Evolutionary conservation across 768 basidiomycete species (phyloP), one percentile per base, ranked within the genome.

Genomic region (Peribolospora kevripleyi): DNA sequence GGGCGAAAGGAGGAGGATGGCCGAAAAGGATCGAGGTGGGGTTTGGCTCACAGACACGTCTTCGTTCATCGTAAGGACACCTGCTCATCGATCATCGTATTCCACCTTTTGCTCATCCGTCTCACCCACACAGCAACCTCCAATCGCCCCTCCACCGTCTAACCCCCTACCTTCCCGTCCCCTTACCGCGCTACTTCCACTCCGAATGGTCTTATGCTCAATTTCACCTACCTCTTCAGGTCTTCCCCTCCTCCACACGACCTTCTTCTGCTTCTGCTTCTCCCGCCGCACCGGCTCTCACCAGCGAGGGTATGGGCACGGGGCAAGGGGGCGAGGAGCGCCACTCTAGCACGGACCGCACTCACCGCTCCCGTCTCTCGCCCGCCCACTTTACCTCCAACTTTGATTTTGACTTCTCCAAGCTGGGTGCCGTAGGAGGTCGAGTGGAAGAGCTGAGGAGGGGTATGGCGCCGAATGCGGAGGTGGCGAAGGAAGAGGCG

Each of bases 131-230:
- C 5, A 85, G 83, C 48, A 86, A 88, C 63, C 83, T 82, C 45
- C 83, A 84, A 57, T 87, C 84, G 6, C 76, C 82, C 5, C 74
- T 90, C 61, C 84, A 82, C 0, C 78, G 81, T 4, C 68, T 91
- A 50, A 76, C 80, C 11, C 79, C 82, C 3, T 87, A 80, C 63
- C 68, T 91, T 7, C 82, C 81, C 3, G 43, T 13, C 13, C 43
- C 7, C 10, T 72, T 85, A 42, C 86, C 86, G 13, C 84, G 82
- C 58, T 91, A 91, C 66, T 88, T 93, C 64, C 79, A 80, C 63
- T 88, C 85, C n/a, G 81, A 88, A 66, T 91, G 87, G 88, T 90
- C 87, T 0, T 88, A 91, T 64, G 84, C 87, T 10, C 82, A 84
- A 60, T 93, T 84, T 65, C 76, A 84, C 47, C 82, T 93, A 63